Evolutionary conservation across 176 grass and related monocot genomes (phyloP).

Genomic region (Puya raimondii): DNA sequence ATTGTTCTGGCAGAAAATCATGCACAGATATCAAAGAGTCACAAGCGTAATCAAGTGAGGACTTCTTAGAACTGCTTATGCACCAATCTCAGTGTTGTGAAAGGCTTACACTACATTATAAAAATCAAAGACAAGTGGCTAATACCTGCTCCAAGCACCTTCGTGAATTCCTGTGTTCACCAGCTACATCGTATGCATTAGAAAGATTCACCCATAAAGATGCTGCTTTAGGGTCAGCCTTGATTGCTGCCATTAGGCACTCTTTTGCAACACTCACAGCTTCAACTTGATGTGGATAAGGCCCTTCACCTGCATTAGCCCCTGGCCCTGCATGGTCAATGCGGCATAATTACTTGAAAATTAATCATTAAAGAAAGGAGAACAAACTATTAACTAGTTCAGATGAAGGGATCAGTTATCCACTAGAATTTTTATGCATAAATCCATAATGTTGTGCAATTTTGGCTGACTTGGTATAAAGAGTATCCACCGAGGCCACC

Average conservation of each 20-base stretch:
- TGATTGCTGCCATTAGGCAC: conserved; percentile 69
- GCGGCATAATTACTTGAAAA: not conserved
- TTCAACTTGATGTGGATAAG: conserved; percentile 63
- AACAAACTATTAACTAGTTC: not conserved
- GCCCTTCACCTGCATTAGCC: conserved; percentile 34
- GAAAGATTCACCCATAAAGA: conserved; percentile 88
- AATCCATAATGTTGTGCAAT: too few relatives aligned
- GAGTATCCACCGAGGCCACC: too few relatives aligned
- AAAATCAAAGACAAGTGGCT: not conserved
- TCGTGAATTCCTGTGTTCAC: conserved; percentile 76
- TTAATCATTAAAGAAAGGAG: too few relatives aligned
- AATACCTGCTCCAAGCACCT: conserved; percentile 91
- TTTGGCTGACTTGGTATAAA: too few relatives aligned
- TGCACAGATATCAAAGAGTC: too few relatives aligned
- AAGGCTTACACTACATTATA: too few relatives aligned
- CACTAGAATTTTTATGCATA: not conserved
- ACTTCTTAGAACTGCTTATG: too few relatives aligned
- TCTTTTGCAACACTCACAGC: conserved; percentile 76
- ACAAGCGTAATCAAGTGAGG: too few relatives aligned
- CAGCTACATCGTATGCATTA: conserved; percentile 79
- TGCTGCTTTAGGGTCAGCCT: conserved; percentile 69
- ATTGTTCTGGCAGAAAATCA: too few relatives aligned
- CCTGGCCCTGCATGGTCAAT: conserved; percentile 44
- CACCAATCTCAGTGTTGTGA: too few relatives aligned
- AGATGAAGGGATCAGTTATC: not conserved